Percentiles rank a stretch among this genome's conserved stretches.
phyloP scores from a whole-genome alignment of 805 yeast genomes.

The Barnettozyma vustinii region DNA sequence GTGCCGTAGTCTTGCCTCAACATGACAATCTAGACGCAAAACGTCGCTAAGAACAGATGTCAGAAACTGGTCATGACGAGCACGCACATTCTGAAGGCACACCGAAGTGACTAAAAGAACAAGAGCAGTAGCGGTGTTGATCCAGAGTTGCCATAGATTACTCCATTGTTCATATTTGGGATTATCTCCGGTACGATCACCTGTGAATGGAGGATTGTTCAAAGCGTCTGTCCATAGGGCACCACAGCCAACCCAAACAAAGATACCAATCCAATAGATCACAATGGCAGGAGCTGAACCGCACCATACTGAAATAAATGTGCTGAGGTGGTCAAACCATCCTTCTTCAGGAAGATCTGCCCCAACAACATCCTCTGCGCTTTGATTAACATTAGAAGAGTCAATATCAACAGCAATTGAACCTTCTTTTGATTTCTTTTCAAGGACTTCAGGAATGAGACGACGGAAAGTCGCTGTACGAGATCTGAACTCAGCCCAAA shows the following conservation, averaged over 20 bases:
- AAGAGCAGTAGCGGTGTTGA: constrained; percentile 7
- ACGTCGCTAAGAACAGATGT: constrained; percentile 3
- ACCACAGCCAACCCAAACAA: constrained; percentile 12
- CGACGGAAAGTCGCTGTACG: constrained; percentile 6
- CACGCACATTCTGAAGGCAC: constrained; percentile 9
- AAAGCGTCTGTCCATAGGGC: constrained; percentile 8
- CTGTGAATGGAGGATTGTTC: constrained; percentile 9
- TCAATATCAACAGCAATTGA: no score
- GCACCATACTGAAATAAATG: constrained; percentile 2
- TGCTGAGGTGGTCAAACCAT: constrained; percentile 6
- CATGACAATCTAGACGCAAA: constrained; percentile 1
- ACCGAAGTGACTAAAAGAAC: constrained; percentile 7
- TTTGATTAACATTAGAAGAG: not conserved
- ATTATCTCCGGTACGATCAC: constrained; percentile 7
- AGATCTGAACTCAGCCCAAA: constrained; percentile 9
- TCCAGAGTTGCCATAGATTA: constrained; percentile 7
- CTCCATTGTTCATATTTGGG: constrained; percentile 10
- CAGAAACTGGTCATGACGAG: constrained; percentile 7
- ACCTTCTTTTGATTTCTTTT: not conserved
- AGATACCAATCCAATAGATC: constrained; percentile 8
- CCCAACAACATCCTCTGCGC: not conserved
- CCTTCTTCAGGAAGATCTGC: constrained; percentile 2
- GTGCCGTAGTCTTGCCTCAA: constrained; percentile 4
- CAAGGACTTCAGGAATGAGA: not conserved
- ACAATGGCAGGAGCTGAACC: constrained; percentile 8